Evolutionary conservation across 495 filamentous ascomycete species (phyloP).

Genomic region (Penicillium desertorum): DNA sequence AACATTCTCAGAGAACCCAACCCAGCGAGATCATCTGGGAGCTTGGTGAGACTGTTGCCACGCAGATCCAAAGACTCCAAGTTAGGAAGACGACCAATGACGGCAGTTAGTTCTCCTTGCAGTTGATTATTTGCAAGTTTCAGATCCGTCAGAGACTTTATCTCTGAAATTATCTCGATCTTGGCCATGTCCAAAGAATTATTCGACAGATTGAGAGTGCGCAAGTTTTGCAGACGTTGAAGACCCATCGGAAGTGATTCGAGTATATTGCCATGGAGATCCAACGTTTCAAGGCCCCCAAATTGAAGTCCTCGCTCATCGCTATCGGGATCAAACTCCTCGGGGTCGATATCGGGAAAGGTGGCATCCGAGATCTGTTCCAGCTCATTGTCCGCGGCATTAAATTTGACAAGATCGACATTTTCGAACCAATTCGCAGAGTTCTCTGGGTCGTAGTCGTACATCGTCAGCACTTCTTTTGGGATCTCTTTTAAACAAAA

Average conservation of each 20-base stretch:
- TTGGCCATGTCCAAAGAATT: constrained; percentile 72
- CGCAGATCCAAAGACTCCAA: constrained; percentile 81
- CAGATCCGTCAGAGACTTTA: constrained; percentile 70
- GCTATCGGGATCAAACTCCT: constrained; percentile 57
- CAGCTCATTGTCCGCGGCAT: constrained; percentile 91
- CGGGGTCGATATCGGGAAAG: constrained; percentile 70
- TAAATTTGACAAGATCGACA: constrained; percentile 85
- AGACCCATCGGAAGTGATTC: constrained; percentile 70
- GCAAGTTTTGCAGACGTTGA: constrained; percentile 67
- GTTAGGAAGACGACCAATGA: constrained; percentile 57
- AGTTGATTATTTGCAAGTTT: constrained; percentile 79
- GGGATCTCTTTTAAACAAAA: constrained; percentile 81
- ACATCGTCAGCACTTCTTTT: constrained; percentile 85
- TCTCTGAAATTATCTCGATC: constrained; percentile 69
- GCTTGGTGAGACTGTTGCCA: constrained; percentile 70
- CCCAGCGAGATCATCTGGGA: constrained; percentile 67
- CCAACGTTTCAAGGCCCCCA: constrained; percentile 75
- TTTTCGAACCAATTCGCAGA: constrained; percentile 80
- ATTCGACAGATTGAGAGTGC: constrained; percentile 79
- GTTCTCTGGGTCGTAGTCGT: constrained; percentile 64
- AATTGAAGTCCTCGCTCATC: constrained; percentile 72
- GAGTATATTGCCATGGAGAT: constrained; percentile 83
- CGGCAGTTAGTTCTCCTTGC: constrained; percentile 58
- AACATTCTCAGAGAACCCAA: constrained; percentile 68
- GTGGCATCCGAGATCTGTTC: constrained; percentile 66